Conservation (phyloP, 176 grass and related monocot species). For the Secale cereale region DNA sequence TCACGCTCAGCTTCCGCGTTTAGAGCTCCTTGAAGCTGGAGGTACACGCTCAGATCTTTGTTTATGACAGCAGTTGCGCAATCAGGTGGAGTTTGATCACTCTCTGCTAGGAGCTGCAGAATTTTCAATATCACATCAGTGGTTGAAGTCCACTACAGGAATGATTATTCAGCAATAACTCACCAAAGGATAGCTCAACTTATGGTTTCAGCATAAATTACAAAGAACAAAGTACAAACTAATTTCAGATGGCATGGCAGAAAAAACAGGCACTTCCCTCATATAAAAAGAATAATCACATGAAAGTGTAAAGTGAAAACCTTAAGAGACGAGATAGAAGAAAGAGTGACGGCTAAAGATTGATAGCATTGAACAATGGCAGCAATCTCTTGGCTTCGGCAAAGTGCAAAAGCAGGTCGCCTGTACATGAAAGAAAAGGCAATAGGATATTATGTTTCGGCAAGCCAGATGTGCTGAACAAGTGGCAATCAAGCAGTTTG, state of each 20-base stretch:
- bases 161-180: background rate
- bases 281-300: no score
- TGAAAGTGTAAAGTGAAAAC: conserved; percentile 20
- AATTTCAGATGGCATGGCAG: background rate
- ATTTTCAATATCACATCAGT: conserved; percentile 14
- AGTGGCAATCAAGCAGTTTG: background rate
- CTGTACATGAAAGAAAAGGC: conserved; percentile 12
- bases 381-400: conserved; percentile 34
- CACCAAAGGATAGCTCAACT: background rate
- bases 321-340: conserved; percentile 65
- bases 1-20: conserved; percentile 70
- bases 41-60: conserved; percentile 74
- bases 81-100: conserved; percentile 48
- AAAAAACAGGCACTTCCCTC: background rate
- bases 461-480: background rate
- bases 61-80: conserved; percentile 83
- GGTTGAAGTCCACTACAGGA: background rate
- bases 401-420: conserved; percentile 65
- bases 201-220: background rate
- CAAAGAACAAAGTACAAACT: background rate
- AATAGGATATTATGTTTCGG: background rate
- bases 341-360: conserved; percentile 56
- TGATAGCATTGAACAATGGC: conserved; percentile 54
- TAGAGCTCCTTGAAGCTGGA: conserved; percentile 84
- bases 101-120: conserved; percentile 55